These are phyloP conservation scores for Limnanthes douglasii DNA, from an alignment of 345 rosid genomes.

Conservation along the genomic window DNA sequence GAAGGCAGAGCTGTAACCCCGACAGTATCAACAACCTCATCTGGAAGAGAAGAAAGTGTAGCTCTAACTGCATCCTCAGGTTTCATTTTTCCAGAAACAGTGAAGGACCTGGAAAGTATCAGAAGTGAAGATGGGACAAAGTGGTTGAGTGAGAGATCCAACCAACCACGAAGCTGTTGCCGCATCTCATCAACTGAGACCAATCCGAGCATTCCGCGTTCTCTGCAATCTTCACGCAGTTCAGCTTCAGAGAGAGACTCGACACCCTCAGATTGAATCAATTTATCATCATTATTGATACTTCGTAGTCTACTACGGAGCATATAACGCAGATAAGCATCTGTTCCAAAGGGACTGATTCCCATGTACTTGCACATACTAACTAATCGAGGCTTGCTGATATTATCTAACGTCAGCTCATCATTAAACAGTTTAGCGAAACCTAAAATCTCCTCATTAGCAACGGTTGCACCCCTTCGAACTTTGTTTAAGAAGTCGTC, in stretches of 20 bases:
- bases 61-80: constrained; percentile 85
- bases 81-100: constrained; percentile 64
- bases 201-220: constrained; percentile 59
- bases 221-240: constrained; percentile 69
- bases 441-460: constrained; percentile 52
- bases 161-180: constrained; percentile 74
- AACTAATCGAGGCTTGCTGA: constrained; percentile 60
- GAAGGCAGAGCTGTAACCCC: constrained; percentile 79
- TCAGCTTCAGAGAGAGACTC: constrained; percentile 63
- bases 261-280: constrained; percentile 56
- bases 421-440: constrained; percentile 72
- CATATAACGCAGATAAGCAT: constrained; percentile 58
- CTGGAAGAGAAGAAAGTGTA: constrained; percentile 90
- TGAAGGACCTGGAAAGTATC: constrained; percentile 81
- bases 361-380: constrained; percentile 75
- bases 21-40: constrained; percentile 93
- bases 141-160: constrained; percentile 80
- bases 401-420: constrained; percentile 62
- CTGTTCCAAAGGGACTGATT: constrained; percentile 57
- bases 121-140: constrained; percentile 80
- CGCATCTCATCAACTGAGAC: constrained; percentile 64
- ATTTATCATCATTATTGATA: constrained; percentile 54
- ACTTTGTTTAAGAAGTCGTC: constrained; percentile 55
- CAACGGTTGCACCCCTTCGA: constrained; percentile 42
- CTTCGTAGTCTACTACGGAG: constrained; percentile 59